phyloP scores from a whole-genome alignment of 345 rosid species.

The Sisymbrium altissimum region DNA sequence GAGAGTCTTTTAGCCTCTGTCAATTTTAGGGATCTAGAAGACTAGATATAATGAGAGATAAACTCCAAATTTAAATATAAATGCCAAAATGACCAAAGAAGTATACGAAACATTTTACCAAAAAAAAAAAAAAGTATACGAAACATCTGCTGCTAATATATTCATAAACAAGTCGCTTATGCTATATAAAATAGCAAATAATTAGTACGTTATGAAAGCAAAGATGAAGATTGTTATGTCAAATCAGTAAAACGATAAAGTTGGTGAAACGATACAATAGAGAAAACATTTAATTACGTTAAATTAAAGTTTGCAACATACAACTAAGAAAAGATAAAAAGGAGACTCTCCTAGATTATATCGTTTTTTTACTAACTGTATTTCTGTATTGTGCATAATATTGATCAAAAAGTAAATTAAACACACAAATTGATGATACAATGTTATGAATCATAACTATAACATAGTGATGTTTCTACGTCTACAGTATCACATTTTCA shows the following conservation, averaged over 20 bases:
- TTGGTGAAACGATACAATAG: neutral
- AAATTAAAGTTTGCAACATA: neutral
- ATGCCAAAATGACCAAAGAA: neutral
- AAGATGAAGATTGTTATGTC: neutral
- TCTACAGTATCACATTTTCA: neutral
- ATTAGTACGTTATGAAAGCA: neutral
- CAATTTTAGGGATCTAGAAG: neutral
- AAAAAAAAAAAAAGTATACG: neutral
- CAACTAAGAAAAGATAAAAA: neutral
- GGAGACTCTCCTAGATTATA: no score
- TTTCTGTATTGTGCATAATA: neutral
- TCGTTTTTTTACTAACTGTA: neutral
- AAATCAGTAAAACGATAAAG: neutral
- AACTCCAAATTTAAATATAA: neutral
- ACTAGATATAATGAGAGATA: neutral
- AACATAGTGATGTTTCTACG: neutral
- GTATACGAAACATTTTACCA: neutral
- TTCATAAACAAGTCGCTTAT: neutral
- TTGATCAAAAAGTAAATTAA: neutral
- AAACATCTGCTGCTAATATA: neutral
- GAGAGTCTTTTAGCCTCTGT: neutral
- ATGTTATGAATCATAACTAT: neutral
- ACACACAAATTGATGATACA: neutral
- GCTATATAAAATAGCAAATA: neutral
- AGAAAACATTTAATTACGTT: neutral